Evolutionary conservation across 768 basidiomycete species (phyloP).

Genomic region (Boletus subcaerulescens): DNA sequence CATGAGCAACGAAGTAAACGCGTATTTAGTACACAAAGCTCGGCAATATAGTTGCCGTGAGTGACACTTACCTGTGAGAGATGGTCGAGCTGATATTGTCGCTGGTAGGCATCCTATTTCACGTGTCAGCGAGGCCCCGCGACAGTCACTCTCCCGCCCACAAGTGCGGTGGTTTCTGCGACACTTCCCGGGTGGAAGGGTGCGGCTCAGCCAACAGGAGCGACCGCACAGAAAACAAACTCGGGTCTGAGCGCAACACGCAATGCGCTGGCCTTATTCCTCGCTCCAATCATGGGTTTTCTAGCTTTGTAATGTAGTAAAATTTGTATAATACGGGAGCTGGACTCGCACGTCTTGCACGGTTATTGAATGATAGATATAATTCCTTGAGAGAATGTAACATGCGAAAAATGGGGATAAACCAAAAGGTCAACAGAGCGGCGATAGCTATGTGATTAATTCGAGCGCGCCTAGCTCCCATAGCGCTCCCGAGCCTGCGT

Average conservation of each 20-base stretch:
- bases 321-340: background rate
- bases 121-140: conserved; percentile 67
- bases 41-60: conserved; percentile 59
- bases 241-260: conserved; percentile 18
- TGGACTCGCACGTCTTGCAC: background rate
- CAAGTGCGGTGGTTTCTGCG: conserved; percentile 63
- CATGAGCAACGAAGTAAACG: background rate
- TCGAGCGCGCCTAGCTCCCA: conserved; percentile 25
- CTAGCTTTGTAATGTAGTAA: conserved; percentile 18
- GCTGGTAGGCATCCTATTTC: conserved; percentile 61
- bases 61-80: conserved; percentile 15
- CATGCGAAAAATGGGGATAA: conserved; percentile 15
- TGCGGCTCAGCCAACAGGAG: conserved; percentile 10
- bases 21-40: conserved; percentile 47
- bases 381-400: conserved; percentile 17
- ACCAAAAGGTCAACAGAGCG: conserved; percentile 8
- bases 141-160: conserved; percentile 50
- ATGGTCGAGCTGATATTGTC: conserved; percentile 2
- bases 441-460: conserved; percentile 10
- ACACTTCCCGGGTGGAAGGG: conserved; percentile 43
- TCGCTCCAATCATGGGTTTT: conserved; percentile 29
- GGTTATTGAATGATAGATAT: conserved; percentile 11
- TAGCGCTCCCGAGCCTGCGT: conserved; percentile 37
- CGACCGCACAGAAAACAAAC: conserved; percentile 20
- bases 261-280: conserved; percentile 20